Evolutionary conservation across 1,284 basidiomycete genomes (phyloP).

Genomic region (Trametes polyzona): DNA sequence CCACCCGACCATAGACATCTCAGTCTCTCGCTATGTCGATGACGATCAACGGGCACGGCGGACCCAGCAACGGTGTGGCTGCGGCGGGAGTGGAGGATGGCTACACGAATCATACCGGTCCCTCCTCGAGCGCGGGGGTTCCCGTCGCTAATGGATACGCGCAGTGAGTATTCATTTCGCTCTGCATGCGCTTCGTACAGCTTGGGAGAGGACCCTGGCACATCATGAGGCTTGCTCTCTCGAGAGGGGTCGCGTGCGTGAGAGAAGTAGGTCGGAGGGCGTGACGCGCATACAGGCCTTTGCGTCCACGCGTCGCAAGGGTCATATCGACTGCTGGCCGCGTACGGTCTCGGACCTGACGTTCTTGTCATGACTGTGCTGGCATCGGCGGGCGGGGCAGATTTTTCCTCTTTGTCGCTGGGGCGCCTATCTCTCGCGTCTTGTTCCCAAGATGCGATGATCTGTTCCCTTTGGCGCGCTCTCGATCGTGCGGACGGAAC

Average conservation of each 20-base stretch:
- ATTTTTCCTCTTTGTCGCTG: slow-evolving; percentile 5
- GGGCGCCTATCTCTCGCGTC: slow-evolving; percentile 12
- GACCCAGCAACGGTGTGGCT: slow-evolving; percentile 36
- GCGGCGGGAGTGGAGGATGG: slow-evolving; percentile 26
- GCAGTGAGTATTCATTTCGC: slow-evolving; percentile 28
- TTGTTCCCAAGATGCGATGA: slow-evolving; percentile 8
- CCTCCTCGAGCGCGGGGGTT: slow-evolving; percentile 28
- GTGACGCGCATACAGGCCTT: neutral
- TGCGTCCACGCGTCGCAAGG: neutral
- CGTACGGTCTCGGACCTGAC: neutral
- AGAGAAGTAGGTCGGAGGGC: neutral
- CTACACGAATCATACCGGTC: slow-evolving; percentile 29
- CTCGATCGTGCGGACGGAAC: neutral
- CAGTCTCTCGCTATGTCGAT: neutral
- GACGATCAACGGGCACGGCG: slow-evolving; percentile 38
- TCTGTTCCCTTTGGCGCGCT: neutral
- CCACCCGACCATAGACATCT: neutral
- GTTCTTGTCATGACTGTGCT: neutral
- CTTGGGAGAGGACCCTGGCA: too few species aligned
- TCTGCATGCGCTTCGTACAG: too few species aligned
- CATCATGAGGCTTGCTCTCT: too few species aligned
- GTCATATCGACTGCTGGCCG: neutral
- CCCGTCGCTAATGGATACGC: slow-evolving; percentile 34
- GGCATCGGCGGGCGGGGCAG: neutral
- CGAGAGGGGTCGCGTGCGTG: slow-evolving; percentile 7